Evolutionary conservation across 441 rosid genomes (phyloP).

Genomic region (Brassica balearica): DNA sequence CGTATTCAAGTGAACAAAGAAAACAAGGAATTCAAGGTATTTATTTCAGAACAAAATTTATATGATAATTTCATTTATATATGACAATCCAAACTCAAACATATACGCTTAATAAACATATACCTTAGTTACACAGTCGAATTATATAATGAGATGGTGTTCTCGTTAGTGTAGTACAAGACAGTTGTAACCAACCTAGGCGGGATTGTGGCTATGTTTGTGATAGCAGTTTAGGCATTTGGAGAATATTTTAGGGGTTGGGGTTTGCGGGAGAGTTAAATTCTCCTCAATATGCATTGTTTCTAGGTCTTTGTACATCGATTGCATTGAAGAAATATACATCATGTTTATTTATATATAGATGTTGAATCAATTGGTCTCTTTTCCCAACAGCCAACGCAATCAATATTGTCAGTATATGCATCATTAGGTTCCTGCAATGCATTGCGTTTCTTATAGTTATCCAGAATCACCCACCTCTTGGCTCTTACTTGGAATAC

Average conservation of each 20-base stretch:
- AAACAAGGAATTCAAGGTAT: constrained; percentile 97
- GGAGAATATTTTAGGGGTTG: background rate
- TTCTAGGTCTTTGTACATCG: background rate
- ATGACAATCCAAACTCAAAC: background rate
- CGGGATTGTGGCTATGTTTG: background rate
- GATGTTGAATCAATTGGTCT: constrained; percentile 5
- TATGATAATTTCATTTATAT: background rate
- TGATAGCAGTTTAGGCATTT: background rate
- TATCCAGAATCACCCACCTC: background rate
- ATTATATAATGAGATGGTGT: background rate
- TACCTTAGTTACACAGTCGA: background rate
- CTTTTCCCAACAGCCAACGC: background rate
- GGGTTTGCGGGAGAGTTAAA: background rate
- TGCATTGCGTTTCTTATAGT: background rate
- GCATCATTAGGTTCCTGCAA: constrained; percentile 1
- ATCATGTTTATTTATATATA: background rate
- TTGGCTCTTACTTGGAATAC: background rate
- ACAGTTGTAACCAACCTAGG: background rate
- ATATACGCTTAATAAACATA: background rate
- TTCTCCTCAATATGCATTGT: background rate
- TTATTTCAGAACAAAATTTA: background rate
- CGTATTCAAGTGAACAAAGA: constrained; percentile 99
- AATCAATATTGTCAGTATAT: background rate
- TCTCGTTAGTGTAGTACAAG: constrained; percentile 17
- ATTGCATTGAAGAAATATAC: background rate